Conservation (phyloP, 139 green algal genomes). For the Microglena sp. region DNA sequence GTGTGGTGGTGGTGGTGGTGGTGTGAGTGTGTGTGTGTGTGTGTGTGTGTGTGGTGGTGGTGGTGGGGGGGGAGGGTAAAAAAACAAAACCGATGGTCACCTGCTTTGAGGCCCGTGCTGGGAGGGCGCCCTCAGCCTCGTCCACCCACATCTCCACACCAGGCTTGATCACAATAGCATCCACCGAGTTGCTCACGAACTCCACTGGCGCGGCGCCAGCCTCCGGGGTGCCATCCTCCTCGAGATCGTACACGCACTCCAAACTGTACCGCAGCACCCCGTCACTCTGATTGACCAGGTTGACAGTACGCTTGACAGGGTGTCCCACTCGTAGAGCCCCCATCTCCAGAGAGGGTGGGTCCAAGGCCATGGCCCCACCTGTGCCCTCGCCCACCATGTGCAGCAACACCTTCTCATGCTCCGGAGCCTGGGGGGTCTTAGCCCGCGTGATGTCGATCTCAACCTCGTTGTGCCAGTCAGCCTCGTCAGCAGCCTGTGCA, state of each 20-base stretch:
- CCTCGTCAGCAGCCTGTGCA: not conserved
- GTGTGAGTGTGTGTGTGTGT: too few relatives aligned
- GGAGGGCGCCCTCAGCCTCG: slow-evolving; percentile 28
- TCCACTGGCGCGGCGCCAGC: slow-evolving; percentile 2
- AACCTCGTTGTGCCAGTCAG: not conserved
- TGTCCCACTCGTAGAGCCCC: slow-evolving; percentile 43
- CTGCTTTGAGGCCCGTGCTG: slow-evolving; percentile 22
- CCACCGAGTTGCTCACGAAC: slow-evolving; percentile 14
- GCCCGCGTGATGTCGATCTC: not conserved
- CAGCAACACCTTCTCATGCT: slow-evolving; percentile 15
- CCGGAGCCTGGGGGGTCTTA: not conserved
- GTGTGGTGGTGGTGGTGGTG: too few relatives aligned
- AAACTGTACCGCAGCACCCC: slow-evolving; percentile 51
- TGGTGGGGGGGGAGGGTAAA: too few relatives aligned
- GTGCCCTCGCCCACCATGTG: slow-evolving; percentile 46
- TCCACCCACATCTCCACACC: slow-evolving; percentile 38
- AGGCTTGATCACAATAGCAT: not conserved
- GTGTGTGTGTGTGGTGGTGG: too few relatives aligned
- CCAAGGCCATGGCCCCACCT: slow-evolving; percentile 37
- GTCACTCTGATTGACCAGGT: slow-evolving; percentile 52
- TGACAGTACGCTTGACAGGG: slow-evolving; percentile 19
- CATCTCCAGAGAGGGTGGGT: slow-evolving; percentile 38
- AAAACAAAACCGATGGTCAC: too few relatives aligned
- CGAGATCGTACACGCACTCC: slow-evolving; percentile 10
- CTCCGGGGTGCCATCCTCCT: not conserved